Conservation (phyloP, 1,284 basidiomycete genomes). For the Lentinula novae-zelandiae region DNA sequence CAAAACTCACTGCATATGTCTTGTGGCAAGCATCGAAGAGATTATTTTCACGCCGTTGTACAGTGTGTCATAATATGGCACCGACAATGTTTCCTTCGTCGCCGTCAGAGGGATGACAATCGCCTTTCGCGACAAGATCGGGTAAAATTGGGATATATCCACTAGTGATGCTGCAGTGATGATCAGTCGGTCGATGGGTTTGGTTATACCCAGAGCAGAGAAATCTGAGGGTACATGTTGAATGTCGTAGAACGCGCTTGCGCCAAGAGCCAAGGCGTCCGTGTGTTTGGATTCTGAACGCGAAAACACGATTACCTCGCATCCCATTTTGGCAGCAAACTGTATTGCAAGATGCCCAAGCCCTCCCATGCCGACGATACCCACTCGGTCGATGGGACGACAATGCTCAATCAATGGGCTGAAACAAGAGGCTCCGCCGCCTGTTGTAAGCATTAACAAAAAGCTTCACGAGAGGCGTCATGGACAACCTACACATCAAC, state of each 20-base stretch:
- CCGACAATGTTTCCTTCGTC: not conserved
- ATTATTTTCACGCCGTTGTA: constrained; percentile 6
- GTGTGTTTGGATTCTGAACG: constrained; percentile 49
- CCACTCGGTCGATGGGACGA: constrained; percentile 30
- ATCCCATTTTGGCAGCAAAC: constrained; percentile 39
- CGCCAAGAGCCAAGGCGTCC: constrained; percentile 53
- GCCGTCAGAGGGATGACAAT: constrained; percentile 14
- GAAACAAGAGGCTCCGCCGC: constrained; percentile 30
- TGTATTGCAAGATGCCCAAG: constrained; percentile 35
- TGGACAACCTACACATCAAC: constrained; percentile 26
- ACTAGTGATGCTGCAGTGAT: constrained; percentile 25
- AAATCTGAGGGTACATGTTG: constrained; percentile 15
- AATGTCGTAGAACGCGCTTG: constrained; percentile 34
- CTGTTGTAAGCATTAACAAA: not conserved
- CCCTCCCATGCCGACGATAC: constrained; percentile 32
- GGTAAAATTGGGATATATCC: constrained; percentile 20
- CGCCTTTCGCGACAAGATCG: constrained; percentile 9
- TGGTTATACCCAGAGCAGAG: constrained; percentile 21
- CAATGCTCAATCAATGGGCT: constrained; percentile 16
- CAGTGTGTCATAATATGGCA: not conserved
- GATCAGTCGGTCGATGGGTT: constrained; percentile 23
- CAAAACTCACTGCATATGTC: not conserved
- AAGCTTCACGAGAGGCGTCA: not conserved
- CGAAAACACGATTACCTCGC: constrained; percentile 58
- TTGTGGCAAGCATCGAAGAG: constrained; percentile 3